Conservation (phyloP, 1,284 basidiomycete species). For the Dichomitus squalens region DNA sequence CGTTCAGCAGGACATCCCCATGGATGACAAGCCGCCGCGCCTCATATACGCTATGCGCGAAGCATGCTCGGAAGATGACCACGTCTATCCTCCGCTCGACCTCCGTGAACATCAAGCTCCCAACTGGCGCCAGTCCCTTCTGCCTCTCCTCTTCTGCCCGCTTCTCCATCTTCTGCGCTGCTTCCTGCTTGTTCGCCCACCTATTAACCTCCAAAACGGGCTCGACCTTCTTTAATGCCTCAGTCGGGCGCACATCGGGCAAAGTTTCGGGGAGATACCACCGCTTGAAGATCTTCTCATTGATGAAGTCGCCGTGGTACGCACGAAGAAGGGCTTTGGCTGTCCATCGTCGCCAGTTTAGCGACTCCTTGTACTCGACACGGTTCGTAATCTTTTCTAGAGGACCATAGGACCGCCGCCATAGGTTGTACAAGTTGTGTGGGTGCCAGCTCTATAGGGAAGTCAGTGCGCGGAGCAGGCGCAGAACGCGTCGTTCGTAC, state of each 20-base stretch:
- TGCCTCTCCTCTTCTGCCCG: slow-evolving; percentile 54
- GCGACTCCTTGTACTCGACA: slow-evolving; percentile 59
- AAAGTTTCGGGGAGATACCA: slow-evolving; percentile 92
- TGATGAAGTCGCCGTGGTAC: slow-evolving; percentile 96
- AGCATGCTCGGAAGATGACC: slow-evolving; percentile 89
- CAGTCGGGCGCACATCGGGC: slow-evolving; percentile 78
- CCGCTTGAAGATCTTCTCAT: slow-evolving; percentile 91
- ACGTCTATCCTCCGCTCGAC: slow-evolving; percentile 95
- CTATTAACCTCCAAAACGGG: slow-evolving; percentile 27
- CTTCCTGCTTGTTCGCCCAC: slow-evolving; percentile 55
- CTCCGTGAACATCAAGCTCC: slow-evolving; percentile 90
- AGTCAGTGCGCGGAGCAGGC: not conserved
- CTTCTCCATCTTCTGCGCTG: slow-evolving; percentile 48
- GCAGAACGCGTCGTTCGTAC: slow-evolving; percentile 28
- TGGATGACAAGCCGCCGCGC: slow-evolving; percentile 87
- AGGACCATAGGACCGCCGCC: slow-evolving; percentile 51
- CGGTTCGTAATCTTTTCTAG: slow-evolving; percentile 60
- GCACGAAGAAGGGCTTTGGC: slow-evolving; percentile 90
- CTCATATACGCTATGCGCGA: slow-evolving; percentile 90
- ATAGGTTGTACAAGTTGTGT: slow-evolving; percentile 72
- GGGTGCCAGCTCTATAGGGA: slow-evolving; percentile 76
- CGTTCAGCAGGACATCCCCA: slow-evolving; percentile 89
- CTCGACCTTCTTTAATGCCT: slow-evolving; percentile 41
- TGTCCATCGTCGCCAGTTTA: slow-evolving; percentile 94
- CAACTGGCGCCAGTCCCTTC: slow-evolving; percentile 77